These are phyloP conservation scores for Rhynchosporium graminicola DNA, from an alignment of 2,329 filamentous ascomycete species.

Conservation along the genomic window DNA sequence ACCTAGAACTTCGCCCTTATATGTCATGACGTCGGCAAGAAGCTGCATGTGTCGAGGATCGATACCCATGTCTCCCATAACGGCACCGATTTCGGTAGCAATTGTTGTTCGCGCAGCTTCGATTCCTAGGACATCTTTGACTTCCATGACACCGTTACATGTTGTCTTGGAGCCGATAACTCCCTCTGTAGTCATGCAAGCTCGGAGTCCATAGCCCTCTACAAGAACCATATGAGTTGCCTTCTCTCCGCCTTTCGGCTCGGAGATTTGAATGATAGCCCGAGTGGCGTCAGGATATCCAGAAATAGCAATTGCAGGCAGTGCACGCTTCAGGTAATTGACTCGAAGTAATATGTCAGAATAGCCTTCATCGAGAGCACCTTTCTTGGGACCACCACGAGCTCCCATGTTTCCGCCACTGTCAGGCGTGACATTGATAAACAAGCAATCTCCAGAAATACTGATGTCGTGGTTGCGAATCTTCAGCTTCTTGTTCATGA, in stretches of 20 bases:
- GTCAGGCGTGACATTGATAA: slow-evolving; percentile 66
- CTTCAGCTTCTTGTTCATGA: slow-evolving; percentile 81
- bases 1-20: slow-evolving; percentile 93
- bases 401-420: slow-evolving; percentile 45
- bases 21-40: slow-evolving; percentile 97
- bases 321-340: slow-evolving; percentile 78
- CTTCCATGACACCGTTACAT: slow-evolving; percentile 91
- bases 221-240: slow-evolving; percentile 74
- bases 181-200: slow-evolving; percentile 92
- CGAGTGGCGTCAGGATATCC: slow-evolving; percentile 84
- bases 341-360: slow-evolving; percentile 74
- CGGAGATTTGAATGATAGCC: slow-evolving; percentile 82
- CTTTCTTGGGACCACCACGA: slow-evolving; percentile 34
- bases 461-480: slow-evolving; percentile 66
- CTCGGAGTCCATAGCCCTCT: slow-evolving; percentile 87
- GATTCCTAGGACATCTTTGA: slow-evolving; percentile 83
- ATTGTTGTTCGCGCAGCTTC: slow-evolving; percentile 92
- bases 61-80: slow-evolving; percentile 94
- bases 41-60: slow-evolving; percentile 98
- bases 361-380: slow-evolving; percentile 49
- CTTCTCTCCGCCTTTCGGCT: no score
- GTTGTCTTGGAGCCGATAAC: slow-evolving; percentile 74
- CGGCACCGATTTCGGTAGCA: slow-evolving; percentile 79
- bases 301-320: slow-evolving; percentile 83
- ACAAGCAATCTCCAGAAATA: slow-evolving; percentile 63